Conservation (phyloP, 192 early-diverging fungal species). For the Gryganskiella cystojenkinii region DNA sequence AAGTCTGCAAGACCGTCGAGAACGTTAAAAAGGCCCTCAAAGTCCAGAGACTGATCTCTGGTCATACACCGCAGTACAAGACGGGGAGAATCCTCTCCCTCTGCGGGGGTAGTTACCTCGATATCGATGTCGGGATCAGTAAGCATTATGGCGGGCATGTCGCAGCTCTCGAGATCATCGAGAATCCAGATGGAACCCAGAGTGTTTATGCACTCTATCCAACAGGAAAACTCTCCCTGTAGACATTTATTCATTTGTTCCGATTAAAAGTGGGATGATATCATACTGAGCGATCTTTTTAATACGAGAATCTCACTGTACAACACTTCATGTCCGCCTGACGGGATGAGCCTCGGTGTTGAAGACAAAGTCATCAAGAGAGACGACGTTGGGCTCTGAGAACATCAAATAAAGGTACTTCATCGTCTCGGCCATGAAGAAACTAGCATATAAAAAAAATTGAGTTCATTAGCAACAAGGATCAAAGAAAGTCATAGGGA, state of each 20-base stretch:
- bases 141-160: slow-evolving; percentile 70
- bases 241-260: not conserved
- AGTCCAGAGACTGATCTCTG: slow-evolving; percentile 76
- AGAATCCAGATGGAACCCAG: slow-evolving; percentile 53
- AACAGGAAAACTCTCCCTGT: slow-evolving; percentile 8
- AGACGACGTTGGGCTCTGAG: slow-evolving; percentile 65
- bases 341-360: slow-evolving; percentile 97
- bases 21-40: slow-evolving; percentile 47
- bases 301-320: too few relatives aligned
- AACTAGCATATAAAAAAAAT: slow-evolving; percentile 54
- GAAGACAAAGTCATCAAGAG: slow-evolving; percentile 88
- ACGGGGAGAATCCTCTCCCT: slow-evolving; percentile 65
- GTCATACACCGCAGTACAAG: slow-evolving; percentile 69
- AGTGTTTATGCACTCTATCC: slow-evolving; percentile 60
- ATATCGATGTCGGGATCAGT: slow-evolving; percentile 81
- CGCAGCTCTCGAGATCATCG: slow-evolving; percentile 77
- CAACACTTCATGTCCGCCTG: too few relatives aligned
- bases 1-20: slow-evolving; percentile 28
- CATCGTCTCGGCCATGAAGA: slow-evolving; percentile 95
- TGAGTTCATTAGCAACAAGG: too few relatives aligned
- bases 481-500: not conserved
- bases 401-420: slow-evolving; percentile 96
- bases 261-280: not conserved
- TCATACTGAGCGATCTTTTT: not conserved
- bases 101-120: slow-evolving; percentile 64